Conservation (phyloP, 2,329 filamentous ascomycete species). For the Coniella vitis region DNA sequence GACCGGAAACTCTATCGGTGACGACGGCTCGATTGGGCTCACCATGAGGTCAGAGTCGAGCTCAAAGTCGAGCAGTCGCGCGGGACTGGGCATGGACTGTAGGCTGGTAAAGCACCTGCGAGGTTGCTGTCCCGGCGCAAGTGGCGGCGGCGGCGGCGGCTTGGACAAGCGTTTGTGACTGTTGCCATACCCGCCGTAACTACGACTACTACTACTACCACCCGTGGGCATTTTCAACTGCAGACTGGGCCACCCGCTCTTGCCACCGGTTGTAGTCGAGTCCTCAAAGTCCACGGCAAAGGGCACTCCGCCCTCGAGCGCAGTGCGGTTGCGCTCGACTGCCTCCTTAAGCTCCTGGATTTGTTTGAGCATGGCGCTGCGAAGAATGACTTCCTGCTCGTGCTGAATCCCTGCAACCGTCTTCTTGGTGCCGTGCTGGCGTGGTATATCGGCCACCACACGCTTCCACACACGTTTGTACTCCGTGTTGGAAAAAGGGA, state of each 20-base stretch:
- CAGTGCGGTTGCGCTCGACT: conserved; percentile 21
- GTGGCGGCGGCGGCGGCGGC: conserved; percentile 12
- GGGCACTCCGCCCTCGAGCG: conserved; percentile 21
- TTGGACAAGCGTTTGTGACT: conserved; percentile 1
- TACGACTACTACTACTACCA: neutral
- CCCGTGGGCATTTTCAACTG: conserved; percentile 18
- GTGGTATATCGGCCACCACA: conserved; percentile 18
- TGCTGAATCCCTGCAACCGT: conserved; percentile 15
- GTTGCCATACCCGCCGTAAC: neutral
- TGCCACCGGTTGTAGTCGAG: conserved; percentile 18
- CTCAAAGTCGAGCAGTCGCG: conserved; percentile 19
- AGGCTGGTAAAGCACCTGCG: conserved; percentile 6
- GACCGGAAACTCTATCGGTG: neutral
- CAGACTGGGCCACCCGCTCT: conserved; percentile 21
- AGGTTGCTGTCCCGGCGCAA: conserved; percentile 14
- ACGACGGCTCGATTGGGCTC: conserved; percentile 9
- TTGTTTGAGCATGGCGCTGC: conserved; percentile 15
- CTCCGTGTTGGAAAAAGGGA: conserved; percentile 28
- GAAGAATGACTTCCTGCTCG: conserved; percentile 19
- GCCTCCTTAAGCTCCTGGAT: conserved; percentile 20
- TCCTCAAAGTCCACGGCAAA: conserved; percentile 22
- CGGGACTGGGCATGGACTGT: conserved; percentile 14
- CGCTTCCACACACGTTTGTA: conserved; percentile 21
- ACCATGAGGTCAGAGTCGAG: conserved; percentile 20
- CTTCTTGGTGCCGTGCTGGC: conserved; percentile 14